Percentiles rank a stretch among this genome's conserved stretches.
Evolutionary conservation across 1,284 basidiomycete species (phyloP).

Genomic region (Neotropicomus parvogracilis): DNA sequence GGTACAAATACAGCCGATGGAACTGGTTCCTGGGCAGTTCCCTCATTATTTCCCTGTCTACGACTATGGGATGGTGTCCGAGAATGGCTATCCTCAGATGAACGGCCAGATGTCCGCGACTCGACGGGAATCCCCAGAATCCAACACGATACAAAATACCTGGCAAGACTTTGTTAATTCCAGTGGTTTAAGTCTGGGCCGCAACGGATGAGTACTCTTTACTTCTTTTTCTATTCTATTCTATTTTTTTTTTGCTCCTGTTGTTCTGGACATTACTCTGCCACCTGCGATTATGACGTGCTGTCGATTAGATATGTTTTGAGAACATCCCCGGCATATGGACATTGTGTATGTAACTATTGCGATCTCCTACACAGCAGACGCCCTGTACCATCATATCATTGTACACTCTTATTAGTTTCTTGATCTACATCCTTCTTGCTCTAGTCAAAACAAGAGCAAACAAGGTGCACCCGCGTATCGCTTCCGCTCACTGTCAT

Average conservation of each 20-base stretch:
- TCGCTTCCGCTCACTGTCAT: no score
- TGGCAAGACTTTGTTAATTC: slow-evolving; percentile 56
- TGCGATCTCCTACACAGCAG: slow-evolving; percentile 2
- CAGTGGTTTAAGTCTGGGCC: slow-evolving; percentile 27
- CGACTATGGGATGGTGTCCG: slow-evolving; percentile 52
- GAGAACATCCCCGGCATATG: slow-evolving; percentile 7
- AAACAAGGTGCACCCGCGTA: slow-evolving; percentile 24
- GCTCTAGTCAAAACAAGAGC: slow-evolving; percentile 18
- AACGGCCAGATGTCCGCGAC: slow-evolving; percentile 35
- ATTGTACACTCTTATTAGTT: slow-evolving; percentile 18
- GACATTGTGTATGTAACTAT: slow-evolving; percentile 22
- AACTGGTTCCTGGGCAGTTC: slow-evolving; percentile 38
- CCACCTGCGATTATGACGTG: slow-evolving; percentile 3
- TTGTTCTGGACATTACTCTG: slow-evolving; percentile 5
- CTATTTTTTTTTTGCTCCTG: neutral
- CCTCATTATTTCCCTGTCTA: slow-evolving; percentile 76
- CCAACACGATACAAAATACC: slow-evolving; percentile 50
- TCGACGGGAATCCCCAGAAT: slow-evolving; percentile 50
- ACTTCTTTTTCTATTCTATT: neutral
- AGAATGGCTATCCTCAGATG: slow-evolving; percentile 35
- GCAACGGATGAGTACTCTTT: slow-evolving; percentile 13
- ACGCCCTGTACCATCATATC: neutral
- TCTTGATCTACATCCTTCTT: slow-evolving; percentile 21
- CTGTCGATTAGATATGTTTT: slow-evolving; percentile 15
- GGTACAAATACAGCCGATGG: slow-evolving; percentile 31